Percentiles rank a stretch among this genome's conserved stretches.
Evolutionary conservation across 2,329 filamentous ascomycete genomes (phyloP).

Genomic region (Reticulascus tulasneorum): DNA sequence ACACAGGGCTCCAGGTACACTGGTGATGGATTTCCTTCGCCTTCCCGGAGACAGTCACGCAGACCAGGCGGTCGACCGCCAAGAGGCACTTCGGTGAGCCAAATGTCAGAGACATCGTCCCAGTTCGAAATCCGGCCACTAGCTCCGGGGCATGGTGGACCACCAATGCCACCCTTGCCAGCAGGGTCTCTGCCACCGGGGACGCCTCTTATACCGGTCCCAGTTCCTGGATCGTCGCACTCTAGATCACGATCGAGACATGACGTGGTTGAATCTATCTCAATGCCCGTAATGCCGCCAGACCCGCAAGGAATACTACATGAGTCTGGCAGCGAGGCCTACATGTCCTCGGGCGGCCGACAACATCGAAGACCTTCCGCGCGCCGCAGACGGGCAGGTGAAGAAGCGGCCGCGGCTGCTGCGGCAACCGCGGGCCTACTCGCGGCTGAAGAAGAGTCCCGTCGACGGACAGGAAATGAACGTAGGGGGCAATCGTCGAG

Average conservation of each 20-base stretch:
- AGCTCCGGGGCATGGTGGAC: conserved; percentile 24
- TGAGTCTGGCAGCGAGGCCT: conserved; percentile 39
- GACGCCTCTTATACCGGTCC: conserved; percentile 45
- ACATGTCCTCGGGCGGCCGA: conserved; percentile 35
- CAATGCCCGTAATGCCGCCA: conserved; percentile 45
- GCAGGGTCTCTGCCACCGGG: conserved; percentile 19
- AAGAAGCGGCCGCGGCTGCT: conserved; percentile 42
- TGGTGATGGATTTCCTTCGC: conserved; percentile 59
- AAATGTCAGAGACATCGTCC: conserved; percentile 27
- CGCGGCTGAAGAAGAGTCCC: conserved; percentile 43
- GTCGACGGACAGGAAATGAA: conserved; percentile 27
- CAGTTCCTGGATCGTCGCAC: conserved; percentile 18
- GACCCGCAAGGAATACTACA: conserved; percentile 40
- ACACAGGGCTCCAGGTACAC: conserved; percentile 63
- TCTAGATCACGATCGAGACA: conserved; percentile 36
- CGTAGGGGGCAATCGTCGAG: conserved; percentile 37
- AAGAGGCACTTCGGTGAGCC: conserved; percentile 18
- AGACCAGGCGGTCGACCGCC: conserved; percentile 20
- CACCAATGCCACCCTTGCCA: conserved; percentile 33
- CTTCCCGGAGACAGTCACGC: conserved; percentile 25
- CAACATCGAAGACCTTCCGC: conserved; percentile 41
- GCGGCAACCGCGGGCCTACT: conserved; percentile 43
- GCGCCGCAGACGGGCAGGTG: conserved; percentile 40
- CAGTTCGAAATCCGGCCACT: conserved; percentile 34
- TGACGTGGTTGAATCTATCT: conserved; percentile 24